A percentile compares a stretch with the other conserved stretches of the same genome.
phyloP scores from a whole-genome alignment of 768 basidiomycete species.

The Leccinum olivaceopallidum region DNA sequence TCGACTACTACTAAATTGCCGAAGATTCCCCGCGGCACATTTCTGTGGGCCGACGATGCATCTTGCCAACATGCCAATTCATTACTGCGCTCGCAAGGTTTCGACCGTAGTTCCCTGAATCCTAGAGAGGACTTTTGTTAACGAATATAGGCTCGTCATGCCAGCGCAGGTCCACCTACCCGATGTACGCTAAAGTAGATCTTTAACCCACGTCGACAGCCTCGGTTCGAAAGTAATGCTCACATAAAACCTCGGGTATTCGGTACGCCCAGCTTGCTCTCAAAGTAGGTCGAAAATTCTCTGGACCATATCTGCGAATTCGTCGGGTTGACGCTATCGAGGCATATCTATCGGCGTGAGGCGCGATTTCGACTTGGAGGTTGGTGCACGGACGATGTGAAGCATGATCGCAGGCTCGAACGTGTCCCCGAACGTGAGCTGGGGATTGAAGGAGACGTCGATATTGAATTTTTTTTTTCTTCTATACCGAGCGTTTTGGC shows the following conservation, averaged over 20 bases:
- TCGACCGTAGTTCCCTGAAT: slow-evolving; percentile 15
- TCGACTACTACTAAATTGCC: neutral
- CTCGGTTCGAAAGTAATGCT: neutral
- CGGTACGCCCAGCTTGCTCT: slow-evolving; percentile 51
- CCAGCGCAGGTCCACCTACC: slow-evolving; percentile 16
- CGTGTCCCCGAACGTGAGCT: slow-evolving; percentile 37
- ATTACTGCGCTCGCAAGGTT: slow-evolving; percentile 10
- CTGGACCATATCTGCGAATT: slow-evolving; percentile 56
- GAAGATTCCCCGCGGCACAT: neutral
- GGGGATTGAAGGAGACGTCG: neutral
- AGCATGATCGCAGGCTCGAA: slow-evolving; percentile 68
- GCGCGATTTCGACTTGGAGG: neutral
- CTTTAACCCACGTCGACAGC: neutral
- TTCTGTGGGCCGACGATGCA: neutral
- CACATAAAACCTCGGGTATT: slow-evolving; percentile 64
- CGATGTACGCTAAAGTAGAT: slow-evolving; percentile 14
- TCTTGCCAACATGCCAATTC: neutral
- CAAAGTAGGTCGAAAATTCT: slow-evolving; percentile 53
- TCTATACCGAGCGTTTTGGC: slow-evolving; percentile 42
- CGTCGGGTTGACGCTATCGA: slow-evolving; percentile 52
- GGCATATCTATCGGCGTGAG: slow-evolving; percentile 42
- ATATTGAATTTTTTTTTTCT: neutral
- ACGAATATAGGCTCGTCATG: neutral
- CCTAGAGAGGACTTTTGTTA: slow-evolving; percentile 6
- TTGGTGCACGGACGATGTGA: slow-evolving; percentile 47